These are phyloP conservation scores for Monascus purpureus DNA, from an alignment of 495 filamentous ascomycete genomes.

Conservation along the genomic window DNA sequence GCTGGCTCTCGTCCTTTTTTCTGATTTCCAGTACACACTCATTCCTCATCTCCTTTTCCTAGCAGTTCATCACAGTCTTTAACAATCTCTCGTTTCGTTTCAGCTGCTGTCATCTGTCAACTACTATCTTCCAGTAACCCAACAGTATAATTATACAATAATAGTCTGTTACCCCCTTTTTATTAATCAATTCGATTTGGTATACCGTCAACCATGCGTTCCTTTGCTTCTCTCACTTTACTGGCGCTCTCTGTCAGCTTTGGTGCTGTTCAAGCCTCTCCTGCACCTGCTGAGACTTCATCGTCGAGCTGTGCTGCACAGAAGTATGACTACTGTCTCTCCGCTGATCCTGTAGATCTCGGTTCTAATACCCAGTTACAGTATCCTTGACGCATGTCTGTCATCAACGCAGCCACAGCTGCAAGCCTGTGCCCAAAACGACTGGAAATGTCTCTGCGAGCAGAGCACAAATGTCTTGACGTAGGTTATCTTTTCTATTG, in stretches of 20 bases:
- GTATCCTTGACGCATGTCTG: slow-evolving; percentile 21
- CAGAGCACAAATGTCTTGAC: slow-evolving; percentile 18
- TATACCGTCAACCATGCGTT: slow-evolving; percentile 6
- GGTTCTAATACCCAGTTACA: slow-evolving; percentile 3
- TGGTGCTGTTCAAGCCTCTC: slow-evolving; percentile 2
- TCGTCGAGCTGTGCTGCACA: slow-evolving; percentile 3
- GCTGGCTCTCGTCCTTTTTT: too few species aligned
- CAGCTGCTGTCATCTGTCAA: too few species aligned
- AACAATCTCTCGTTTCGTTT: too few species aligned
- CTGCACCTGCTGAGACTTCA: background rate
- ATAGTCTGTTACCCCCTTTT: too few species aligned
- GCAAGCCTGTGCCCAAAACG: slow-evolving; percentile 11
- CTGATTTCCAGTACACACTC: too few species aligned
- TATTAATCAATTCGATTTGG: too few species aligned
- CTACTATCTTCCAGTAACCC: too few species aligned
- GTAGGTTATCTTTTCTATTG: slow-evolving; percentile 9
- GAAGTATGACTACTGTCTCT: slow-evolving; percentile 1
- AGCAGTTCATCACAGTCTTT: too few species aligned
- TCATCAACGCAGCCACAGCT: slow-evolving; percentile 9
- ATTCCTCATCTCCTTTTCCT: too few species aligned
- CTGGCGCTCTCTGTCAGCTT: slow-evolving; percentile 4
- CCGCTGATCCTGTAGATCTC: too few species aligned
- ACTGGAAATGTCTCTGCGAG: slow-evolving; percentile 19
- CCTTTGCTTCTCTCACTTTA: slow-evolving; percentile 2
- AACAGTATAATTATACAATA: too few species aligned